A percentile compares a stretch with the other conserved stretches of the same genome.
These are phyloP conservation scores for Kingdonia uniflora DNA, from an alignment of 164 flowering plant species.

Conservation along the genomic window DNA sequence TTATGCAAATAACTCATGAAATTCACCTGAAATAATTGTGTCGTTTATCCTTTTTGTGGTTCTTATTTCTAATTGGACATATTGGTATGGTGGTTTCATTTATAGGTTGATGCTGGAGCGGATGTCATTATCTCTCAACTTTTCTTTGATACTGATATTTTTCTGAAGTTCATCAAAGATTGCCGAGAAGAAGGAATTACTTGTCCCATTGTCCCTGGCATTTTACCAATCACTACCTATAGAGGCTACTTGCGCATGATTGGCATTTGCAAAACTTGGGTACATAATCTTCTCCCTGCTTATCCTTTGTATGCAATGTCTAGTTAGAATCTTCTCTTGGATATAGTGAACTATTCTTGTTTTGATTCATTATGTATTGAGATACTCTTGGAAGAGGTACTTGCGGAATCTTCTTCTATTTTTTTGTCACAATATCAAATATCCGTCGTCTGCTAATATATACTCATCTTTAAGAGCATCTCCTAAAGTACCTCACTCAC, in stretches of 20 bases:
- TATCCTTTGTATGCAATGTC: background rate
- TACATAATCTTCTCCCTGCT: conserved; percentile 13
- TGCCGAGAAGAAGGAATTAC: conserved; percentile 89
- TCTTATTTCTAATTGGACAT: no score
- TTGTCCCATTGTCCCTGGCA: conserved; percentile 95
- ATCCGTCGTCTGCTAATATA: no score
- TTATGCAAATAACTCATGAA: no score
- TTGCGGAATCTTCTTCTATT: conserved; percentile 2
- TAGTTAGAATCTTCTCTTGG: no score
- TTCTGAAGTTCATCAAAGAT: conserved; percentile 78
- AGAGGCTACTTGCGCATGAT: conserved; percentile 94
- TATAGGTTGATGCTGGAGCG: conserved; percentile 91
- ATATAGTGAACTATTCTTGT: no score
- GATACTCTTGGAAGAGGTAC: no score
- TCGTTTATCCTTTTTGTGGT: no score
- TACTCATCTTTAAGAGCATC: no score
- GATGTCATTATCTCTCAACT: conserved; percentile 86
- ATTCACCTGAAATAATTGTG: no score
- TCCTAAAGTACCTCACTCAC: no score
- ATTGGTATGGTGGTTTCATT: background rate
- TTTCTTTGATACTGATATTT: conserved; percentile 85
- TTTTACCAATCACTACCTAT: conserved; percentile 94
- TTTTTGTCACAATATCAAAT: background rate
- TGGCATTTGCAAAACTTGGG: conserved; percentile 96
- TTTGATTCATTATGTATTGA: no score